Percentiles rank a stretch among this genome's conserved stretches.
These are phyloP conservation scores for Alliaria petiolata DNA, from an alignment of 345 rosid genomes.

Conservation along the genomic window DNA sequence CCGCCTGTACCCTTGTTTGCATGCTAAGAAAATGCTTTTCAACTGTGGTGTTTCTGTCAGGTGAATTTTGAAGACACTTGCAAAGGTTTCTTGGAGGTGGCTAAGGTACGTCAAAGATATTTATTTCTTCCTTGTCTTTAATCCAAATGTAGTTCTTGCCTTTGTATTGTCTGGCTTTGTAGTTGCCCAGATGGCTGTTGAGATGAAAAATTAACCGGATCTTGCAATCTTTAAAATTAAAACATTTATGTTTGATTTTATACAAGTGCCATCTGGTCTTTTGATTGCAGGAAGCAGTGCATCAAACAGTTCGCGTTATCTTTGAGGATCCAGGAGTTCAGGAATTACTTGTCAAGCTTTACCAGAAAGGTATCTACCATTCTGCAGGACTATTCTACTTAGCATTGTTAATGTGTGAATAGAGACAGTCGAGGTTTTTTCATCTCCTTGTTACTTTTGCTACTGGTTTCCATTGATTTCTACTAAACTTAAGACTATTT, in stretches of 20 bases:
- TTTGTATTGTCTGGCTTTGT: background rate
- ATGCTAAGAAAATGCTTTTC: background rate
- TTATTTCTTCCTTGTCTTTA: background rate
- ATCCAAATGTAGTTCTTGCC: background rate
- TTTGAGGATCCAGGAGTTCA: constrained; percentile 99
- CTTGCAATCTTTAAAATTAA: background rate
- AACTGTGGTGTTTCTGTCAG: constrained; percentile 36
- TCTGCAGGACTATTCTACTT: background rate
- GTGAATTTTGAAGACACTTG: constrained; percentile 98
- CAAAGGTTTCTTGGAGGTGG: constrained; percentile 97
- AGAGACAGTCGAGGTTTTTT: background rate
- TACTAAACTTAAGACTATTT: background rate
- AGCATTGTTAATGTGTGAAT: background rate
- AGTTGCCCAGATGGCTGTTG: constrained; percentile 7
- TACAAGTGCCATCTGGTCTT: background rate
- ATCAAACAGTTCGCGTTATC: constrained; percentile 80
- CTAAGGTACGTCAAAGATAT: constrained; percentile 55
- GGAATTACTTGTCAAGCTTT: constrained; percentile 88
- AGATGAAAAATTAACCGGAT: background rate
- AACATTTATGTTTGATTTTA: background rate
- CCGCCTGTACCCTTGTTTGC: background rate
- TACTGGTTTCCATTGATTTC: background rate
- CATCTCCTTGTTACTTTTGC: background rate
- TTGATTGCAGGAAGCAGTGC: constrained; percentile 83
- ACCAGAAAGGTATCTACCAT: constrained; percentile 67